Base-by-base conservation (phyloP, 306 rosid genomes). In the Cajanus cajan region DNA sequence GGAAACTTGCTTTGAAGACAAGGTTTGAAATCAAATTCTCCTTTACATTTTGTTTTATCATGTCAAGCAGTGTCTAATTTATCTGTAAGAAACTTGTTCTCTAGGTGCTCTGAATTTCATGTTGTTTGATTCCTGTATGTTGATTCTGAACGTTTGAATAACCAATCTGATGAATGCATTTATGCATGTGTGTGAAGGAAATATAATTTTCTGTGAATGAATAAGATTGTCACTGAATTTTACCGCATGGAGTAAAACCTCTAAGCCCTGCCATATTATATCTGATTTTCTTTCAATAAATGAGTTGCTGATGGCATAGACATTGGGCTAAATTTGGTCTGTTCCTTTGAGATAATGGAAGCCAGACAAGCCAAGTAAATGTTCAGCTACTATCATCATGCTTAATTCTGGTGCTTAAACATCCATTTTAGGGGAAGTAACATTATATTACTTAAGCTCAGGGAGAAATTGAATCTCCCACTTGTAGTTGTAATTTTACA, bases 1-100 rank as follows among this genome's bases (percentile, higher is more conserved):
- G 97, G 86, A 92, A 90, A 83, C 96, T 95, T 89, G 90, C 90
- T 73, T 69, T 92, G 84, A 95, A 92, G 84, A 92, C 97, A 73
- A 90, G 98, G 98, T 92, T 59, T 78, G 45, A 8, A 47, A 68
- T 47, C 41, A 21, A 31, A 43, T 62, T 78, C 19, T 78, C 73
- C 40, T 70, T 19, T 79, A 44, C 34, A 54, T 54, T 25, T 24
- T 39, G 62, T 54, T 34, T 67, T 73, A 31, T 37, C 57, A 16
- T 51, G 63, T 78, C 36, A 51, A 54, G 33, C 48, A 50, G 54
- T 68, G 40, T 74, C 44, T 67, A n/a, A 40, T 66, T 63, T 71
- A 18, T 58, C 18, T 39, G 9, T 48, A 58, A 13, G 52, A n/a
- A n/a, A 55, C 24, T 50, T 21, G 62, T 77, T 16, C 50, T 13